A percentile compares a stretch with the other conserved stretches of the same genome.
These are phyloP conservation scores for Rhazya stricta DNA, from an alignment of 257 asterid species.

Conservation along the genomic window DNA sequence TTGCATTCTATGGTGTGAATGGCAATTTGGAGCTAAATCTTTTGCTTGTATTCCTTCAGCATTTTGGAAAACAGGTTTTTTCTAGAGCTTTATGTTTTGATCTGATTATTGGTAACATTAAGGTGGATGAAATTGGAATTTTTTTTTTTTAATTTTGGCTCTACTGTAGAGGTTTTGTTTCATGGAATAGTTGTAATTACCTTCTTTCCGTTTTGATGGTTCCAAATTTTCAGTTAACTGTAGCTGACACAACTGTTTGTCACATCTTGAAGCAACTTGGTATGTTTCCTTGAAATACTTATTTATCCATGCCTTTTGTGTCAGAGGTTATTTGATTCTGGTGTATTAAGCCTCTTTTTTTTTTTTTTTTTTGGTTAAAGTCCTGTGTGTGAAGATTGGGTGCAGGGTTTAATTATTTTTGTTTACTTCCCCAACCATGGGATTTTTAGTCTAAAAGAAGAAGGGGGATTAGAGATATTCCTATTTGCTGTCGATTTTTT, in stretches of 20 bases:
- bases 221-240: not conserved
- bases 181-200: not conserved
- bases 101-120: not conserved
- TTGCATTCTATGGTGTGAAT: too few relatives aligned
- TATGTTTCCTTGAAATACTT: constrained; percentile 23
- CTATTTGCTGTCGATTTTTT: not conserved
- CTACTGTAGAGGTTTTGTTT: not conserved
- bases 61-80: too few relatives aligned
- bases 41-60: too few relatives aligned
- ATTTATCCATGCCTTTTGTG: not conserved
- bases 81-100: not conserved
- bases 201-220: not conserved
- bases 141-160: not conserved
- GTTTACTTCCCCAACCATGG: not conserved
- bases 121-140: not conserved
- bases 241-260: not conserved
- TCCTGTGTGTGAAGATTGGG: not conserved
- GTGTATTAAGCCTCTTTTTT: not conserved
- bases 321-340: not conserved
- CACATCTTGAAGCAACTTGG: constrained; percentile 89
- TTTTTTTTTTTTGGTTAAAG: too few relatives aligned
- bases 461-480: not conserved
- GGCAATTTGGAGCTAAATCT: too few relatives aligned
- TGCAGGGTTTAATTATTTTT: not conserved
- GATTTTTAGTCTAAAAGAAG: not conserved